Evolutionary conservation across 2,329 filamentous ascomycete genomes (phyloP).

Genomic region (Phyllachora maydis): DNA sequence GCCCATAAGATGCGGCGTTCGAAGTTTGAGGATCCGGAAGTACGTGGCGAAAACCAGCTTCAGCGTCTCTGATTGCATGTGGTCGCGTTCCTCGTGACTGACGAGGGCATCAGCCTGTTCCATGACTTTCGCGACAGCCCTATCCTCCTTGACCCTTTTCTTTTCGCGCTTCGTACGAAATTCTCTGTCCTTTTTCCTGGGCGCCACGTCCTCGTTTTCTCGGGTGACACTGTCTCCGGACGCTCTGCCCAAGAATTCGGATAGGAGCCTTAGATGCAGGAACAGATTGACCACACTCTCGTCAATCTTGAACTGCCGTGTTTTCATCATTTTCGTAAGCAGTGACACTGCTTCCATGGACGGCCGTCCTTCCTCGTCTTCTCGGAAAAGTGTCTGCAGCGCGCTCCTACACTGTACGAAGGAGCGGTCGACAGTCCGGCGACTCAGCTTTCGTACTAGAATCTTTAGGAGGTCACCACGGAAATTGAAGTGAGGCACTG

Average conservation of each 20-base stretch:
- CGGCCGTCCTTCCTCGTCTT: conserved; percentile 78
- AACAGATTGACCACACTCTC: conserved; percentile 82
- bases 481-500: conserved; percentile 95
- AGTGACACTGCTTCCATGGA: conserved; percentile 73
- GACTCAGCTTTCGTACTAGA: conserved; percentile 63
- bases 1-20: conserved; percentile 76
- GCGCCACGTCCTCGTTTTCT: conserved; percentile 7
- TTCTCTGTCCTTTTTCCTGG: conserved; percentile 45
- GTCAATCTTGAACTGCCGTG: conserved; percentile 60
- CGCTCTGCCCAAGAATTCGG: conserved; percentile 69
- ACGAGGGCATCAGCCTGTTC: conserved; percentile 78
- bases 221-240: conserved; percentile 58
- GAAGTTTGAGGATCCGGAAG: conserved; percentile 79
- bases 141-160: conserved; percentile 70
- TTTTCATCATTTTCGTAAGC: conserved; percentile 89
- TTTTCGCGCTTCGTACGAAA: conserved; percentile 78
- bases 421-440: conserved; percentile 48
- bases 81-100: conserved; percentile 77
- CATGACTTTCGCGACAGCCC: conserved; percentile 82
- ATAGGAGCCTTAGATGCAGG: conserved; percentile 68
- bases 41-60: conserved; percentile 93
- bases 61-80: conserved; percentile 85
- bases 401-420: conserved; percentile 61
- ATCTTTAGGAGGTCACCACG: conserved; percentile 74
- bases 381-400: conserved; percentile 60